A percentile compares a stretch with the other conserved stretches of the same genome.
Evolutionary conservation across 306 rosid genomes (phyloP).

Genomic region (Luffa acutangula): DNA sequence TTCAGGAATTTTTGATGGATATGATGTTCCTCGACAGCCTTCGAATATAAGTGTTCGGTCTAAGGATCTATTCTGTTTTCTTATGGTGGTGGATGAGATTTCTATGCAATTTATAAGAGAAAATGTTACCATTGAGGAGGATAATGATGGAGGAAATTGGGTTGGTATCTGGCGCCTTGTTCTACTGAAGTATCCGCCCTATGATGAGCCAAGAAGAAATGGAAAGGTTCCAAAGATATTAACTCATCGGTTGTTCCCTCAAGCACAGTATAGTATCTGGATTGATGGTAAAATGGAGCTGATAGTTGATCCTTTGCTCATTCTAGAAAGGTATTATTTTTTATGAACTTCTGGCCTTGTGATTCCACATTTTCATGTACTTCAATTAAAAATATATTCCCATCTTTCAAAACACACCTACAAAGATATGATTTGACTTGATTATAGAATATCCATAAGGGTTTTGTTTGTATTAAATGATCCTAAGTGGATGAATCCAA

Average conservation of each 20-base stretch:
- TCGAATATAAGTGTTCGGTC: constrained; percentile 66
- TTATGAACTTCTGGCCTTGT: background rate
- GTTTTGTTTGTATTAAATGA: background rate
- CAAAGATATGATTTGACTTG: background rate
- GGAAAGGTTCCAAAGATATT: constrained; percentile 93
- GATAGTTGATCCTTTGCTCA: constrained; percentile 80
- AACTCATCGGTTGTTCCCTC: constrained; percentile 83
- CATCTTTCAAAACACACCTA: background rate
- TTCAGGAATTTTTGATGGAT: constrained; percentile 92
- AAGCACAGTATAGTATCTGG: constrained; percentile 93
- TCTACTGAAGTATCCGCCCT: constrained; percentile 67
- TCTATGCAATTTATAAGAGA: constrained; percentile 67
- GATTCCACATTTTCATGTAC: background rate
- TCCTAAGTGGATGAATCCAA: background rate
- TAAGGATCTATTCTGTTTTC: constrained; percentile 80
- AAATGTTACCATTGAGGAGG: constrained; percentile 66
- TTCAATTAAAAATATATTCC: background rate
- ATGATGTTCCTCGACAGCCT: constrained; percentile 88
- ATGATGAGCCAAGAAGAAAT: constrained; percentile 96
- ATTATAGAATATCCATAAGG: background rate
- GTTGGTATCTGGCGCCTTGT: constrained; percentile 94
- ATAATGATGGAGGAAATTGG: constrained; percentile 66
- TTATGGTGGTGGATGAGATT: constrained; percentile 84
- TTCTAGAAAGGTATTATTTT: constrained; percentile 68
- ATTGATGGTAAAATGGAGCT: constrained; percentile 99